Percentiles rank a stretch among this genome's conserved stretches.
These are phyloP conservation scores for Musa troglodytarum DNA, from an alignment of 176 grass and related monocot genomes.

Conservation along the genomic window DNA sequence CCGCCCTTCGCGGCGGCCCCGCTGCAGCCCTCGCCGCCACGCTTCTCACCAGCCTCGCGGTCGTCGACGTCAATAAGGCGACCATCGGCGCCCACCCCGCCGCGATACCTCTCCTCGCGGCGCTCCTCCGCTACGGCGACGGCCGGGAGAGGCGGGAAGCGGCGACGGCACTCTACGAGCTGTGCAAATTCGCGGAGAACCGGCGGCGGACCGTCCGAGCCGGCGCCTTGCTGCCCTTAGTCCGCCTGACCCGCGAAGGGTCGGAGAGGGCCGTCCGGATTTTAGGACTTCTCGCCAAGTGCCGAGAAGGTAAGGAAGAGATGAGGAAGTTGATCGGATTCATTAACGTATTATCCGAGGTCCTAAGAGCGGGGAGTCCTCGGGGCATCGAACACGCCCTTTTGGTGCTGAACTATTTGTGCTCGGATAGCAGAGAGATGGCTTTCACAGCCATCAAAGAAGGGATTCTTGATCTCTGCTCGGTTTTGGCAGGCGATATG, in stretches of 20 bases:
- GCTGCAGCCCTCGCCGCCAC: conserved; percentile 62
- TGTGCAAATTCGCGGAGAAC: conserved; percentile 85
- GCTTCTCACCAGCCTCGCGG: conserved; percentile 71
- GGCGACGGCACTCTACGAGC: conserved; percentile 69
- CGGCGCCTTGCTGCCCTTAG: conserved; percentile 40
- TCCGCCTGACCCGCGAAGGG: conserved; percentile 41
- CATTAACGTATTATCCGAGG: conserved; percentile 36
- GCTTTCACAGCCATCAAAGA: conserved; percentile 53
- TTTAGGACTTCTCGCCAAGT: conserved; percentile 62
- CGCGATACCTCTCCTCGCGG: conserved; percentile 39
- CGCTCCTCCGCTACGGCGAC: conserved; percentile 41
- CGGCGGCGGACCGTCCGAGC: conserved; percentile 52
- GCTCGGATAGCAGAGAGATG: conserved; percentile 39
- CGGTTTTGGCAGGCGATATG: conserved; percentile 46
- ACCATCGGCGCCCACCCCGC: conserved; percentile 68
- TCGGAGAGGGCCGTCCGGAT: conserved; percentile 82
- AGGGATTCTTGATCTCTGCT: conserved; percentile 54
- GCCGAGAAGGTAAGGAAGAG: conserved; percentile 64
- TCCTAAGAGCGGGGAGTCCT: conserved; percentile 37
- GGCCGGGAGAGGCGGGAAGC: conserved; percentile 62
- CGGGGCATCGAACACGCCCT: conserved; percentile 70
- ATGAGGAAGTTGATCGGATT: conserved; percentile 41
- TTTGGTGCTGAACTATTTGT: conserved; percentile 60
- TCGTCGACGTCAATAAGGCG: conserved; percentile 88
- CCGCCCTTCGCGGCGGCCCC: conserved; percentile 28